phyloP scores from a whole-genome alignment of 129 eudicot genomes.

The Helianthus tuberosus region DNA sequence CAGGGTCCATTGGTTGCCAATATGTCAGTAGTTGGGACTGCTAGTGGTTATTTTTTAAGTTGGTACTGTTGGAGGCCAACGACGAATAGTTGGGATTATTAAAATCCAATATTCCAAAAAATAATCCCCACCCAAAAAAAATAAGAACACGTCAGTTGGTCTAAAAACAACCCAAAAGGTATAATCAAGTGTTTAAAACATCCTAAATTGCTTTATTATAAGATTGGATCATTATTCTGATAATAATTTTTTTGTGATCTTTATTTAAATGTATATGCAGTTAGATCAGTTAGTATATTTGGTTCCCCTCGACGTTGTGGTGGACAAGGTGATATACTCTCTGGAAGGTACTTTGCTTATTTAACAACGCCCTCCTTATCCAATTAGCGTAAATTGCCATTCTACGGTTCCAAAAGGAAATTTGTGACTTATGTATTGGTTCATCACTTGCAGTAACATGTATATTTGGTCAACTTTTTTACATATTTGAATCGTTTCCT shows the following conservation, averaged over 20 bases:
- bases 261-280: constrained; percentile 40
- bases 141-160: neutral
- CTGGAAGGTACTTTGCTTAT: constrained; percentile 72
- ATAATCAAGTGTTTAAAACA: neutral
- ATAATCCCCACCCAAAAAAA: neutral
- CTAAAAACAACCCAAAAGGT: neutral
- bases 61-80: too few species aligned
- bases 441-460: neutral
- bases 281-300: constrained; percentile 68
- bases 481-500: neutral
- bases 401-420: too few species aligned
- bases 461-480: neutral
- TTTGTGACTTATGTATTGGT: neutral
- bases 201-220: neutral
- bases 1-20: too few species aligned
- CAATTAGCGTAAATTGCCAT: neutral
- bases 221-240: neutral
- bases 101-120: too few species aligned
- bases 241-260: neutral
- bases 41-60: too few species aligned
- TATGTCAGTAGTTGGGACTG: too few species aligned
- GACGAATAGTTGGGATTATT: too few species aligned
- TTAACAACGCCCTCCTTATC: neutral
- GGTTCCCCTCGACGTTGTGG: constrained; percentile 99
- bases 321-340: constrained; percentile 99